Evolutionary conservation across 345 rosid genomes (phyloP).

Genomic region (Salix exigua): DNA sequence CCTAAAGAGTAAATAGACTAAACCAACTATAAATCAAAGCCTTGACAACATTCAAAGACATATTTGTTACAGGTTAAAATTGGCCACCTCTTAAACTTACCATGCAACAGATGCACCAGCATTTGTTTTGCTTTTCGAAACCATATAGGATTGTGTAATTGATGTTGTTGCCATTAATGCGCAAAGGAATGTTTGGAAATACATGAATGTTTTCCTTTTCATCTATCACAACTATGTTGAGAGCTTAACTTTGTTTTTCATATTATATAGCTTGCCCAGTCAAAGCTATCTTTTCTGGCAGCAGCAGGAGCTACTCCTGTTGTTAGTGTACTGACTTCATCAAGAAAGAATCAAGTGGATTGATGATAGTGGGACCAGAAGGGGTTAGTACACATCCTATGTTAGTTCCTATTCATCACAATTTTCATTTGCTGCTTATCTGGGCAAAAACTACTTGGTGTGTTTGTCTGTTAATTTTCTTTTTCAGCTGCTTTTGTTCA

Average conservation of each 20-base stretch:
- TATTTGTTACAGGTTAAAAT: neutral
- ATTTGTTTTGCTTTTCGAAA: neutral
- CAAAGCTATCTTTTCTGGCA: slow-evolving; percentile 70
- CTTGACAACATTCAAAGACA: neutral
- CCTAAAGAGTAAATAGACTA: neutral
- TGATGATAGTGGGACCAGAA: slow-evolving; percentile 77
- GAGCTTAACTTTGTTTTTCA: slow-evolving; percentile 2
- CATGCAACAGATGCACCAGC: neutral
- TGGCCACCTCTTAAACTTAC: neutral
- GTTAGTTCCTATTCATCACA: neutral
- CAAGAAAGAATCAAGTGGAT: slow-evolving; percentile 49
- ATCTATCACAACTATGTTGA: neutral
- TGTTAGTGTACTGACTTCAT: slow-evolving; percentile 43
- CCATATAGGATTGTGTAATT: too few relatives aligned
- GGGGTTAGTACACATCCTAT: slow-evolving; percentile 53
- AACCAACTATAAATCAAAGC: neutral
- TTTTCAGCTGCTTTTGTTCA: neutral
- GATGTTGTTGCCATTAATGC: neutral
- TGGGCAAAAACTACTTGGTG: neutral
- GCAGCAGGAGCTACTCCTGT: slow-evolving; percentile 78
- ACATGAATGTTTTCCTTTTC: neutral
- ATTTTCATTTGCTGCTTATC: neutral
- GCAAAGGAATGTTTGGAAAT: neutral
- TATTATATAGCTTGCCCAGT: slow-evolving; percentile 47
- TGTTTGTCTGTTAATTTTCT: neutral